These are phyloP conservation scores for Triticum aestivum DNA, from an alignment of 176 grass and related monocot genomes.

Conservation along the genomic window DNA sequence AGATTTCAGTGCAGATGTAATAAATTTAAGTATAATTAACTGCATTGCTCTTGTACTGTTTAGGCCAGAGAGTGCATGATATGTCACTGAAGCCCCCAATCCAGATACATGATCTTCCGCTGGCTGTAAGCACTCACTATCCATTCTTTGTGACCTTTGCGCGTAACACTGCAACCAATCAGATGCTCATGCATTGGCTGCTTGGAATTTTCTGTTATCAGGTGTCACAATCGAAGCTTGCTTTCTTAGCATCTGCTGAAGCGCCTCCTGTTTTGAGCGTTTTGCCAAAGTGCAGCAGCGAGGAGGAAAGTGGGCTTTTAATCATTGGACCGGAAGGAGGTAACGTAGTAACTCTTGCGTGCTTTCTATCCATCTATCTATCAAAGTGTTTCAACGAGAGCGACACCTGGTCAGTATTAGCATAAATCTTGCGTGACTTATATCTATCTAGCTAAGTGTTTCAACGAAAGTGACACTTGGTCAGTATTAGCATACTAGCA, in stretches of 20 bases:
- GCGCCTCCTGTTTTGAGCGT: slow-evolving; percentile 62
- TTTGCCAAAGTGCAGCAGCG: slow-evolving; percentile 45
- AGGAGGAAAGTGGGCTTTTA: slow-evolving; percentile 67
- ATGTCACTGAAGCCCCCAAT: slow-evolving; percentile 81
- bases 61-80: slow-evolving; percentile 87
- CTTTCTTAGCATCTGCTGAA: slow-evolving; percentile 88
- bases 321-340: slow-evolving; percentile 96
- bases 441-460: not conserved
- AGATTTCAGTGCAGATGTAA: not conserved
- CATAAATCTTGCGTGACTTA: not conserved
- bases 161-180: not conserved
- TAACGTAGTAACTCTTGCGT: slow-evolving; percentile 1
- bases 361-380: not conserved
- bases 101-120: slow-evolving; percentile 51
- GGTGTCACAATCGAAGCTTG: slow-evolving; percentile 67
- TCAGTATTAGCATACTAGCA: not conserved
- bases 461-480: not conserved
- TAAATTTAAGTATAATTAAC: slow-evolving; percentile 13
- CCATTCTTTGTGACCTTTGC: not conserved
- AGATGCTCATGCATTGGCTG: not conserved
- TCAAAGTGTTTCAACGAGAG: not conserved
- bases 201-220: not conserved
- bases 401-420: not conserved
- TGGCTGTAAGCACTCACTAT: slow-evolving; percentile 54
- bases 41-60: slow-evolving; percentile 24